These are phyloP conservation scores for Graphilbum sp. DNA, from an alignment of 2,329 filamentous ascomycete species.

Conservation along the genomic window DNA sequence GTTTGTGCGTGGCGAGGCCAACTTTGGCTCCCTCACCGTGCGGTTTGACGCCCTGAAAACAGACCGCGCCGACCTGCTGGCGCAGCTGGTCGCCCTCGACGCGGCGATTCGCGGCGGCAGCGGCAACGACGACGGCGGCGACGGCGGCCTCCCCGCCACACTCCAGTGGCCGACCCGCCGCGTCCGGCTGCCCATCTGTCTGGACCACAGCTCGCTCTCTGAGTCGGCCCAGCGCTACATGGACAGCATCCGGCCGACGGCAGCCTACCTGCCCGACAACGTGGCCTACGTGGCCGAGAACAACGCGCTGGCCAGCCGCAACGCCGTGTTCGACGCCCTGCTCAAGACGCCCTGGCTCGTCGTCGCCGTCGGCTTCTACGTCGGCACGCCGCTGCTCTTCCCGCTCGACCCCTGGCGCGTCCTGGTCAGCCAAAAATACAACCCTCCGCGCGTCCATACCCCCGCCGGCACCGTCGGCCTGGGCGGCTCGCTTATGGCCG, in stretches of 20 bases:
- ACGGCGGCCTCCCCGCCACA: slow-evolving; percentile 2
- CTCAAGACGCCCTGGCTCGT: slow-evolving; percentile 19
- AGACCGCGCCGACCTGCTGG: slow-evolving; percentile 2
- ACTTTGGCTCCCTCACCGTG: slow-evolving; percentile 19
- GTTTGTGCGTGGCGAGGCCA: slow-evolving; percentile 12
- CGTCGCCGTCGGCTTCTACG: slow-evolving; percentile 21
- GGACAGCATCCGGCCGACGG: slow-evolving; percentile 42
- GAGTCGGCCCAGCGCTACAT: slow-evolving; percentile 43
- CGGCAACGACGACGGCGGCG: slow-evolving; percentile 7
- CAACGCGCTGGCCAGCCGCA: slow-evolving; percentile 13
- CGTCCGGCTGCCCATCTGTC: slow-evolving; percentile 20
- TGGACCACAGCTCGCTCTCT: slow-evolving; percentile 21
- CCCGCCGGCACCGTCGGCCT: slow-evolving; percentile 20
- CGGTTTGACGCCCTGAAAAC: slow-evolving; percentile 11
- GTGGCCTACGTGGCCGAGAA: slow-evolving; percentile 30
- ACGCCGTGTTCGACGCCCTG: slow-evolving; percentile 13
- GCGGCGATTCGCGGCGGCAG: slow-evolving; percentile 7
- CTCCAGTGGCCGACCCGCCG: slow-evolving; percentile 11
- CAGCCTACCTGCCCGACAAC: slow-evolving; percentile 46
- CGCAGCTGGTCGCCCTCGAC: background rate
- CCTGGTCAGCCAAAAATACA: slow-evolving; percentile 16
- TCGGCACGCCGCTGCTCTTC: slow-evolving; percentile 19
- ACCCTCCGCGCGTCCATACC: slow-evolving; percentile 19
- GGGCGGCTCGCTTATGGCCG: slow-evolving; percentile 18
- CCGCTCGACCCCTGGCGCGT: slow-evolving; percentile 12